Base-by-base conservation (phyloP, 1,284 basidiomycete genomes). In the Leccinum fuscescens region DNA sequence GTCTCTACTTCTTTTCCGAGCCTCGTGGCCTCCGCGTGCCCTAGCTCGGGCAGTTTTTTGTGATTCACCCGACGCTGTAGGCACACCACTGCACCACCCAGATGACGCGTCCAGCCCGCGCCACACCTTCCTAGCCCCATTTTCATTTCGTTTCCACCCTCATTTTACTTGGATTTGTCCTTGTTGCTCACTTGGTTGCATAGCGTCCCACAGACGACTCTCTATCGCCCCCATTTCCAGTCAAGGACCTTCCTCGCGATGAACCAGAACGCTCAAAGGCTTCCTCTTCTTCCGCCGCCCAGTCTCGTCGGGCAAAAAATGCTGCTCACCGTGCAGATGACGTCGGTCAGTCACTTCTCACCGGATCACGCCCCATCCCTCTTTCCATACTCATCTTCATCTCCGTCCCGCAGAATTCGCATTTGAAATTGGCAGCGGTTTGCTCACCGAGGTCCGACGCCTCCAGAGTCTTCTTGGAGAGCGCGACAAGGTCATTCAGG, bases 351-450 rank as follows among this genome's bases (percentile, higher is more conserved):
- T 70, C 24, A 1, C 42, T 54, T 20, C 44, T 6, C 11, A n/a
- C 22, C 56, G 14, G 49, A 57, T 62, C 56, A 37, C 3, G 3
- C 2, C 31, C 4, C 14, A 37, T 50, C 54, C 46, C 61, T 29
- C 49, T 58, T 63, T 62, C 56, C 54, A 58, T 24, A 54, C 63
- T 62, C 64, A 55, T 62, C 59, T 63, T 68, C 57, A 63, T 63
- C 15, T 63, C 62, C 66, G 60, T 60, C 58, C 62, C 35, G 29
- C 67, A 92, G 95, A 96, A 79, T 96, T 97, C 69, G 95, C 94
- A 33, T 94, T 96, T 67, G 94, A 97, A 78, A 97, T 97, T 60
- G 94, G 95, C 1, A 94, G 92, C 66, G 92, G 92, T 33, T 79
- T 97, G 49, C 78, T 97, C 29, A 90, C 89, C 2, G 94, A 97